Conservation (phyloP, 139 green algal species). For the Volvox reticuliferus region DNA sequence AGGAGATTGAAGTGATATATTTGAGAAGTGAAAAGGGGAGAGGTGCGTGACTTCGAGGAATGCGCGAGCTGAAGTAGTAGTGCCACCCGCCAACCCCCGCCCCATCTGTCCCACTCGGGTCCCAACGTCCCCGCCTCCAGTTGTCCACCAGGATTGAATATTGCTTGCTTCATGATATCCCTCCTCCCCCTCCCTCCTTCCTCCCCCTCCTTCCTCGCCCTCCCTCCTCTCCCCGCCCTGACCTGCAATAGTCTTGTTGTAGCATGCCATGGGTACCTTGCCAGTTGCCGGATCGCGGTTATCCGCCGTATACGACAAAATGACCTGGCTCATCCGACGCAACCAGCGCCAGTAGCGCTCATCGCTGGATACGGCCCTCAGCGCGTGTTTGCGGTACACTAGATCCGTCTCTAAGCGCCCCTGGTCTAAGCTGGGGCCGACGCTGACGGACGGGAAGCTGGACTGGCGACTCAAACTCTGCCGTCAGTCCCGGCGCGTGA, state of each 20-base stretch:
- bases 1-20: too few relatives aligned
- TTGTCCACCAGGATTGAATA: too few relatives aligned
- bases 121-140: too few relatives aligned
- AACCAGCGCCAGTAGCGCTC: slow-evolving; percentile 21
- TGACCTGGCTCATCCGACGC: not conserved
- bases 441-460: not conserved
- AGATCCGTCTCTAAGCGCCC: not conserved
- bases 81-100: not conserved
- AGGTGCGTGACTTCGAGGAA: too few relatives aligned
- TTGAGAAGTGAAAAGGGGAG: too few relatives aligned
- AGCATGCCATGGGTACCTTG: not conserved
- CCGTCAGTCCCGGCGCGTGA: not conserved
- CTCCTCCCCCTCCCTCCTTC: too few relatives aligned
- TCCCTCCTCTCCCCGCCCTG: not conserved
- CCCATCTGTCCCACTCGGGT: too few relatives aligned
- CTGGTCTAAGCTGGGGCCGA: not conserved
- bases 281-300: not conserved
- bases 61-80: too few relatives aligned
- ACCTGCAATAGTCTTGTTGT: not conserved
- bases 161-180: too few relatives aligned
- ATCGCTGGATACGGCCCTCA: not conserved
- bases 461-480: not conserved
- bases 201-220: too few relatives aligned
- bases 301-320: not conserved
- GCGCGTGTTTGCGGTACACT: slow-evolving; percentile 5